These are phyloP conservation scores for Lachancea cidri DNA, from an alignment of 805 yeast species.

Conservation along the genomic window DNA sequence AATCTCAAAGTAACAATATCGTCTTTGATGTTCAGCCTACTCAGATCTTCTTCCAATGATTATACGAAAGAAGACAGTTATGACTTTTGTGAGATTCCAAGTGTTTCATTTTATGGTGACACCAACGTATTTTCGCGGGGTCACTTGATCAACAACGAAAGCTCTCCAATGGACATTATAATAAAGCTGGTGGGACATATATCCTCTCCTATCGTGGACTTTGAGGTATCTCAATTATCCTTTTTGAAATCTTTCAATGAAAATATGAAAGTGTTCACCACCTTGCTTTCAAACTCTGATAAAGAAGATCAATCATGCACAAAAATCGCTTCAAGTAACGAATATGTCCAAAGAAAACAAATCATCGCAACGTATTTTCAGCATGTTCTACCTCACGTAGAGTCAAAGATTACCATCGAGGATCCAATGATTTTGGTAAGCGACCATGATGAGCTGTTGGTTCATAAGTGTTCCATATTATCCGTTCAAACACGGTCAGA, in stretches of 20 bases:
- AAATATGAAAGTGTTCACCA: slow-evolving; percentile 26
- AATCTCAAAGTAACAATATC: slow-evolving; percentile 37
- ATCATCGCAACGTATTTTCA: slow-evolving; percentile 15
- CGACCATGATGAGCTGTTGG: slow-evolving; percentile 27
- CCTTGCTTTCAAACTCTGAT: slow-evolving; percentile 13
- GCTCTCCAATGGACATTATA: slow-evolving; percentile 29
- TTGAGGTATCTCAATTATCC: slow-evolving; percentile 38
- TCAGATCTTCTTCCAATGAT: slow-evolving; percentile 13
- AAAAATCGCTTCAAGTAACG: neutral
- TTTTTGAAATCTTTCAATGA: slow-evolving; percentile 30
- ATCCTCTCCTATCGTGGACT: slow-evolving; percentile 42
- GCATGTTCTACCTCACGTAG: slow-evolving; percentile 32
- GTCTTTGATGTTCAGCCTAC: slow-evolving; percentile 31
- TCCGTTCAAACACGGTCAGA: slow-evolving; percentile 20
- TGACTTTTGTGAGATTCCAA: slow-evolving; percentile 35
- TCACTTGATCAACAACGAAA: slow-evolving; percentile 23
- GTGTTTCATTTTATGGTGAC: slow-evolving; percentile 34
- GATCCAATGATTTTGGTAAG: slow-evolving; percentile 36
- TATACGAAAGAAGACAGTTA: slow-evolving; percentile 9
- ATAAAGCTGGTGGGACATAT: slow-evolving; percentile 36
- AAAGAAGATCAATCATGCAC: slow-evolving; percentile 8
- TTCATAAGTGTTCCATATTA: slow-evolving; percentile 28
- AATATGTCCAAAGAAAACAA: slow-evolving; percentile 8
- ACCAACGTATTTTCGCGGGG: slow-evolving; percentile 37
- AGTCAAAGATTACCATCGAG: slow-evolving; percentile 35